Conservation (phyloP, 768 basidiomycete genomes). For the Russula compacta region DNA sequence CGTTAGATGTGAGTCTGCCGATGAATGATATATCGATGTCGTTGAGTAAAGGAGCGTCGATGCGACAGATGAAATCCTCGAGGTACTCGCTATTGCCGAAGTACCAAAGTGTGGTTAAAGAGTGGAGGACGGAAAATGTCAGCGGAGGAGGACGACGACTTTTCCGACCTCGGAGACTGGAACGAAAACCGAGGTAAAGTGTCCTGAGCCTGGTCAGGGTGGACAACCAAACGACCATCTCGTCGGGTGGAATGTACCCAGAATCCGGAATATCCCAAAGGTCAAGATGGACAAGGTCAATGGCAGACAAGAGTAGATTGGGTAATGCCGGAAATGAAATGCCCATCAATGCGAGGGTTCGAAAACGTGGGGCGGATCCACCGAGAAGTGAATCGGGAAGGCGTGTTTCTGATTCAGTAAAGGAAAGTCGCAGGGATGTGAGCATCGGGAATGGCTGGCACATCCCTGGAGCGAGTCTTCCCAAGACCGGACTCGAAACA, state of each 20-base stretch:
- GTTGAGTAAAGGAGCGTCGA: not conserved
- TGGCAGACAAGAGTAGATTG: not conserved
- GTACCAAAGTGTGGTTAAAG: not conserved
- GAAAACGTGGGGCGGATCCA: not conserved
- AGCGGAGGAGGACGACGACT: not conserved
- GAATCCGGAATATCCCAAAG: not conserved
- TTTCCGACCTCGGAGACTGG: not conserved
- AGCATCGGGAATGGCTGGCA: not conserved
- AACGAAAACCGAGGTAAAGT: not conserved
- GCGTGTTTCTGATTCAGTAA: not conserved
- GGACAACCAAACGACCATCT: not conserved
- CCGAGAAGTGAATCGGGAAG: not conserved
- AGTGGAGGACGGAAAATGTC: not conserved
- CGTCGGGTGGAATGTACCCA: not conserved
- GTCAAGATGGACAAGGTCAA: not conserved
- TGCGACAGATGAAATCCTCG: not conserved
- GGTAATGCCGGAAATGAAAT: not conserved
- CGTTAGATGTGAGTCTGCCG: not conserved
- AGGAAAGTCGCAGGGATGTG: not conserved
- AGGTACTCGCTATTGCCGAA: not conserved
- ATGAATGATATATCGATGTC: not conserved
- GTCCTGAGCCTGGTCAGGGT: not conserved
- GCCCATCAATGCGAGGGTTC: not conserved
- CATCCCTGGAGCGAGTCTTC: not conserved
- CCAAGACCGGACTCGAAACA: not conserved